A percentile compares a stretch with the other conserved stretches of the same genome.
Evolutionary conservation across 495 filamentous ascomycete species (phyloP).

Genomic region (Aspergillus panamensis): DNA sequence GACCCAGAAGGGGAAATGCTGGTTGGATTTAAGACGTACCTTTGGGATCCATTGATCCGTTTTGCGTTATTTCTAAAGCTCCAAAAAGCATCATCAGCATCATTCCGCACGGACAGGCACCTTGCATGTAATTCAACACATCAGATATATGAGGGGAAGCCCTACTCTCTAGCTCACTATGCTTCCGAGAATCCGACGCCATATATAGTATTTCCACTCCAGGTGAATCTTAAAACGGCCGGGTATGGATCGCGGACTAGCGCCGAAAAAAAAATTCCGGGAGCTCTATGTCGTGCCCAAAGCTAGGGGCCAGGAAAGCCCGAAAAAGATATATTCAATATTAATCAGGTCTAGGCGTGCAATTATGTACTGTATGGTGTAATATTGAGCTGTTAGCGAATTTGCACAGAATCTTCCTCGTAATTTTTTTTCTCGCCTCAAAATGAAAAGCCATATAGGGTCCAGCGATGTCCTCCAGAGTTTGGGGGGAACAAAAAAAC

Average conservation of each 20-base stretch:
- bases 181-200: constrained; percentile 14
- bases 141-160: not conserved
- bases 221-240: not conserved
- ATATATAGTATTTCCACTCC: constrained; percentile 5
- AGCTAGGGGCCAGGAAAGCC: not conserved
- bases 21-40: constrained; percentile 1
- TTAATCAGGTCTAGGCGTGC: not conserved
- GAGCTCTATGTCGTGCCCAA: not conserved
- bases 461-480: not conserved
- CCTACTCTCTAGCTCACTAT: constrained; percentile 15
- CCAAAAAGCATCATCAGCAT: constrained; percentile 6
- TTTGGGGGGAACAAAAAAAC: not conserved
- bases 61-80: constrained; percentile 3
- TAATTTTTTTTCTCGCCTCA: not conserved
- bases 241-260: not conserved
- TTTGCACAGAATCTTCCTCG: not conserved
- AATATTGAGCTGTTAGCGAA: not conserved
- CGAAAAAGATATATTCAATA: not conserved
- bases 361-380: not conserved
- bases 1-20: not conserved
- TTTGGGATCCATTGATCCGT: constrained; percentile 8
- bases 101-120: not conserved
- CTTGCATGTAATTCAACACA: not conserved
- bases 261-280: not conserved
- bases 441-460: not conserved